phyloP scores from a whole-genome alignment of 805 yeast species.

The Wickerhamomyces sydowiorum region DNA sequence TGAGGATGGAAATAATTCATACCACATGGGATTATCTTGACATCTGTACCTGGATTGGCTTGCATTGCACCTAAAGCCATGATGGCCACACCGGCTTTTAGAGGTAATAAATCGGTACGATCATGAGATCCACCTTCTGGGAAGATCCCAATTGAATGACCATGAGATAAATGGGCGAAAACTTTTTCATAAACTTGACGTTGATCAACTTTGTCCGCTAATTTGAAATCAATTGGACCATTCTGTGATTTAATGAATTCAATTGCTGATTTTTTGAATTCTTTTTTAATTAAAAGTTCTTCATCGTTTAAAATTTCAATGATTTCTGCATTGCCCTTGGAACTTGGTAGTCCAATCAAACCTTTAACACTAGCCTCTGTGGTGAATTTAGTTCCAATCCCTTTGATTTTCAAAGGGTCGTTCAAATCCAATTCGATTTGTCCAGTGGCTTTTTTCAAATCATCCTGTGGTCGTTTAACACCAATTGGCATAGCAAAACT shows the following conservation, averaged over 20 bases:
- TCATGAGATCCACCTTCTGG: constrained; percentile 99
- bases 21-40: constrained; percentile 92
- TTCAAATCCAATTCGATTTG: constrained; percentile 47
- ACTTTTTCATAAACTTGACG: constrained; percentile 77
- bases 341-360: constrained; percentile 68
- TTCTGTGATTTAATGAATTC: constrained; percentile 31
- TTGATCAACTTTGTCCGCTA: constrained; percentile 84
- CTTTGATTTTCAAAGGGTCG: constrained; percentile 52
- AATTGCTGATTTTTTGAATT: constrained; percentile 50
- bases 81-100: constrained; percentile 95
- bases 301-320: constrained; percentile 65
- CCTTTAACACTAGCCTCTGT: constrained; percentile 54
- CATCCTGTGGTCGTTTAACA: constrained; percentile 89
- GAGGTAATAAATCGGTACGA: constrained; percentile 82
- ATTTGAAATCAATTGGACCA: constrained; percentile 52
- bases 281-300: constrained; percentile 61
- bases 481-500: constrained; percentile 80
- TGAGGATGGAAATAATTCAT: constrained; percentile 97
- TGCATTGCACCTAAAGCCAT: constrained; percentile 97
- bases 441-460: constrained; percentile 63
- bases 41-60: constrained; percentile 65
- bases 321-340: constrained; percentile 72
- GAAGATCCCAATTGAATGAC: constrained; percentile 85
- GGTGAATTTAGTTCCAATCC: constrained; percentile 64
- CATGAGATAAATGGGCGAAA: constrained; percentile 73